Conservation (phyloP, 2,329 filamentous ascomycete genomes). For the Pseudopithomyces maydicus region DNA sequence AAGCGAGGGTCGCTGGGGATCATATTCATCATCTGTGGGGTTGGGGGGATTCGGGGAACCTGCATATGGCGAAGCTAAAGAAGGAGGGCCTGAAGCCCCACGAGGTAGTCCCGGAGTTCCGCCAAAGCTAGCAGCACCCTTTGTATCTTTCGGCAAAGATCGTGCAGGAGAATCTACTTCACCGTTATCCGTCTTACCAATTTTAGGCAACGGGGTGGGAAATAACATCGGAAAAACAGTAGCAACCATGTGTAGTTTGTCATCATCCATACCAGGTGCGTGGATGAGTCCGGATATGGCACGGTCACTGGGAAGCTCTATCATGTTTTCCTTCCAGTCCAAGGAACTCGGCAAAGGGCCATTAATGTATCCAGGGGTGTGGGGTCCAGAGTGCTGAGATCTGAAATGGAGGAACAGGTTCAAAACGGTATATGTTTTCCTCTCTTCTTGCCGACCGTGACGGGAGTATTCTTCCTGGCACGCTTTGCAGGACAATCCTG, state of each 20-base stretch:
- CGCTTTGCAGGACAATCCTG: conserved; percentile 51
- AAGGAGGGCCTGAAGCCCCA: conserved; percentile 27
- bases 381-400: conserved; percentile 56
- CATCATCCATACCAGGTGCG: conserved; percentile 61
- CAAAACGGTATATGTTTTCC: conserved; percentile 51
- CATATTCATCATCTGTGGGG: conserved; percentile 55
- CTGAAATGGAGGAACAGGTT: conserved; percentile 66
- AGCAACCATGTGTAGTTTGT: conserved; percentile 58
- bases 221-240: conserved; percentile 56
- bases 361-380: conserved; percentile 25
- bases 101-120: conserved; percentile 22
- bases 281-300: conserved; percentile 56
- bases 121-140: conserved; percentile 23
- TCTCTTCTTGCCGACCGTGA: conserved; percentile 40
- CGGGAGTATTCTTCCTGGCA: conserved; percentile 39
- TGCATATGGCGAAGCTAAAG: conserved; percentile 25
- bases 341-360: conserved; percentile 31
- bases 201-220: conserved; percentile 49
- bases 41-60: conserved; percentile 41
- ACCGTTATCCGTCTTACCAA: conserved; percentile 43
- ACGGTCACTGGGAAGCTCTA: conserved; percentile 61
- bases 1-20: conserved; percentile 49
- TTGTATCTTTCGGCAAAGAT: conserved; percentile 36
- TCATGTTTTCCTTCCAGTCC: conserved; percentile 67
- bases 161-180: conserved; percentile 31